Conservation (phyloP, 108 stramenopile genomes). For the Conticribra weissflogii region DNA sequence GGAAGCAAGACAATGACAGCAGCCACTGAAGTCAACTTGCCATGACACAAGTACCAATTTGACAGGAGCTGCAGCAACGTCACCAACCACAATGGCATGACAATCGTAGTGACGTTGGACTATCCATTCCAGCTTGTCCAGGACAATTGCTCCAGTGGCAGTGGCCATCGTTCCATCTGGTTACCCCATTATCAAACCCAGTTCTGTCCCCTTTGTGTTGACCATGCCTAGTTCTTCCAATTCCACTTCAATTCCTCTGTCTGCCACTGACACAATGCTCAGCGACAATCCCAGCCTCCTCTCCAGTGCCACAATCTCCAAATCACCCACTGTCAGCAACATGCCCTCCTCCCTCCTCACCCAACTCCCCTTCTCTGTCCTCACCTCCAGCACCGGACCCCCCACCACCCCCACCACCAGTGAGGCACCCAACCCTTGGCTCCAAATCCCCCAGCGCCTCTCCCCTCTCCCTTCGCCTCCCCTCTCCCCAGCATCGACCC, state of each 20-base stretch:
- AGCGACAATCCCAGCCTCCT: neutral
- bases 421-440: neutral
- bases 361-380: neutral
- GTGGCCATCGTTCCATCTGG: neutral
- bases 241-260: neutral
- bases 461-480: neutral
- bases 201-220: neutral
- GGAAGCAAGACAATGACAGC: too few species aligned
- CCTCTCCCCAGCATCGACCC: slow-evolving; percentile 3
- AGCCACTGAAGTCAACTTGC: too few species aligned
- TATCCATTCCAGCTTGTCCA: too few species aligned
- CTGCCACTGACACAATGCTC: neutral
- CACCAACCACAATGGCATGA: too few species aligned
- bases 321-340: neutral
- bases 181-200: neutral
- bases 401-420: neutral
- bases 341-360: neutral
- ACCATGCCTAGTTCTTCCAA: neutral
- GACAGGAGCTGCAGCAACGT: too few species aligned
- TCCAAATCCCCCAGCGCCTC: slow-evolving; percentile 10
- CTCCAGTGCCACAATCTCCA: neutral
- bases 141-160: too few species aligned
- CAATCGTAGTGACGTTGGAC: too few species aligned
- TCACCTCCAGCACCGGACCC: slow-evolving; percentile 1
- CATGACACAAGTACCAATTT: too few species aligned